phyloP scores from a whole-genome alignment of 805 yeast genomes.

The Saturnispora zaruensis region DNA sequence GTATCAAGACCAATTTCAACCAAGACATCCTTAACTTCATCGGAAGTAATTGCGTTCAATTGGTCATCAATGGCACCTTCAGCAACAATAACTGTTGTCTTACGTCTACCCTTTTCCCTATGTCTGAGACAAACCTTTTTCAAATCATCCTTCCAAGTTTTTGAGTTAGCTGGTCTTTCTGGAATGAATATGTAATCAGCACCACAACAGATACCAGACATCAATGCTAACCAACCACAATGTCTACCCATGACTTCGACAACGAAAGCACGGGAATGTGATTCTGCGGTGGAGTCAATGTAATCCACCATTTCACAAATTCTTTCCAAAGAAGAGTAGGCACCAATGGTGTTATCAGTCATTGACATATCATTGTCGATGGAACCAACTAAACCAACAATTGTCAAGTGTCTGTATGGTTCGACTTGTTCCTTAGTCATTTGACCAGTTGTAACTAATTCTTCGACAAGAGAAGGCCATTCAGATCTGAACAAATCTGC shows the following conservation, averaged over 20 bases:
- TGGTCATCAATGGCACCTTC: slow-evolving; percentile 92
- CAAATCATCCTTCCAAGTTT: slow-evolving; percentile 76
- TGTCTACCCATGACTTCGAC: slow-evolving; percentile 99
- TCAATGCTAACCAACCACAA: slow-evolving; percentile 97
- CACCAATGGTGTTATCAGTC: slow-evolving; percentile 96
- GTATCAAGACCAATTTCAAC: slow-evolving; percentile 86
- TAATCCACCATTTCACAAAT: slow-evolving; percentile 92
- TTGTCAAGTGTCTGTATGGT: slow-evolving; percentile 65
- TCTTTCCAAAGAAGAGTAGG: slow-evolving; percentile 85
- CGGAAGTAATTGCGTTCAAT: slow-evolving; percentile 71
- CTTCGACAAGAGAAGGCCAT: slow-evolving; percentile 84
- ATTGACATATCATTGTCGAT: slow-evolving; percentile 97
- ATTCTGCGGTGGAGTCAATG: slow-evolving; percentile 94
- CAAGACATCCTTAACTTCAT: slow-evolving; percentile 72
- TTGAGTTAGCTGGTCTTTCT: slow-evolving; percentile 75
- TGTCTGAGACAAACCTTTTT: slow-evolving; percentile 67
- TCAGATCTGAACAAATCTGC: slow-evolving; percentile 91
- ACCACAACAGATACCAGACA: slow-evolving; percentile 95
- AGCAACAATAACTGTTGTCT: slow-evolving; percentile 93
- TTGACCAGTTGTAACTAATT: slow-evolving; percentile 48
- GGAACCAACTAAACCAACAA: slow-evolving; percentile 92
- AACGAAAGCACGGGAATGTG: slow-evolving; percentile 95
- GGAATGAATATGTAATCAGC: slow-evolving; percentile 95
- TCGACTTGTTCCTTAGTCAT: slow-evolving; percentile 51
- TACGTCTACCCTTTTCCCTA: slow-evolving; percentile 81